Percentiles rank a stretch among this genome's conserved stretches.
phyloP scores from a whole-genome alignment of 345 rosid species.

The Eucalyptus cloeziana region DNA sequence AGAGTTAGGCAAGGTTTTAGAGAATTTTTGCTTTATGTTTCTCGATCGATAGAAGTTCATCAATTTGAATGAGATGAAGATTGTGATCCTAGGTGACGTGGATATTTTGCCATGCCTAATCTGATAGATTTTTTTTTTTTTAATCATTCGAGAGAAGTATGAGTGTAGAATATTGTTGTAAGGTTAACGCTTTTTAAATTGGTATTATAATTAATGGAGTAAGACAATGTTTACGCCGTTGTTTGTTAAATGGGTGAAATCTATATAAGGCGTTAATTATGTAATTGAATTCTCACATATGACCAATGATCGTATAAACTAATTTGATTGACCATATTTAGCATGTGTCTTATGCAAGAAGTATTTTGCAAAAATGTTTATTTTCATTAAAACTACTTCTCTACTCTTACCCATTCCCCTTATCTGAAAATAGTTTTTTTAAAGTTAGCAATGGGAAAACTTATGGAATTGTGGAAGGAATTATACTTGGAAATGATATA shows the following conservation, averaged over 20 bases:
- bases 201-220: neutral
- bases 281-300: neutral
- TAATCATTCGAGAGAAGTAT: neutral
- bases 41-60: no score
- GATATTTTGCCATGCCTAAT: neutral
- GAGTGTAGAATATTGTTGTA: neutral
- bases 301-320: neutral
- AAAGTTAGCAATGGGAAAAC: neutral
- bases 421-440: neutral
- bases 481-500: neutral
- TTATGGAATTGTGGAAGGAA: neutral
- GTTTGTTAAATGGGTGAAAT: neutral
- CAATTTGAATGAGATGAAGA: neutral
- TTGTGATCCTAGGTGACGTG: neutral
- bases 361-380: neutral
- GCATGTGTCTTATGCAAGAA: accelerated
- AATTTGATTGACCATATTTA: neutral
- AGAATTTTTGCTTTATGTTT: neutral
- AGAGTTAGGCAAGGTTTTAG: neutral
- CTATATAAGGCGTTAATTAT: accelerated
- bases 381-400: neutral
- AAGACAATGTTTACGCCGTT: neutral
- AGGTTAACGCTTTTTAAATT: neutral
- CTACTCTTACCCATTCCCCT: neutral
- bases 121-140: accelerated